Evolutionary conservation across 1,284 basidiomycete genomes (phyloP).

Genomic region (Boletus semigastroideus): DNA sequence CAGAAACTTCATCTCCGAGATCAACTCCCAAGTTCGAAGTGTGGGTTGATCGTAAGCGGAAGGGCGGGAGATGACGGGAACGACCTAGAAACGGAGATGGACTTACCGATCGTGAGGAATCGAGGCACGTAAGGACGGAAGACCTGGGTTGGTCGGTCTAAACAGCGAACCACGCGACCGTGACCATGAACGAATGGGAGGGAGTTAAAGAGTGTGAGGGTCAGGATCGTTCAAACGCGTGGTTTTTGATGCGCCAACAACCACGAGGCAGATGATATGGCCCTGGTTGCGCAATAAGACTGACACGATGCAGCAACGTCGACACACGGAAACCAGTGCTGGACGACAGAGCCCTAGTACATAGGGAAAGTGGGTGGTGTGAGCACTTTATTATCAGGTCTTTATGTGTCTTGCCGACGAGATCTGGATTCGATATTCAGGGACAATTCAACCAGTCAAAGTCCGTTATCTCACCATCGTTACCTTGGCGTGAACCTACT

Average conservation of each 20-base stretch:
- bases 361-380: not conserved
- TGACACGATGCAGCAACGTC: slow-evolving; percentile 8
- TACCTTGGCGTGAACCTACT: too few relatives aligned
- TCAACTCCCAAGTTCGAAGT: slow-evolving; percentile 4
- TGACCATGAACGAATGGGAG: slow-evolving; percentile 21
- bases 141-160: not conserved
- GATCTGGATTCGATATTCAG: slow-evolving; percentile 22
- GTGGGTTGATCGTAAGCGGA: slow-evolving; percentile 1
- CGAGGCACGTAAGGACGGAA: slow-evolving; percentile 8
- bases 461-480: too few relatives aligned
- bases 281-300: slow-evolving; percentile 7
- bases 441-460: slow-evolving; percentile 5
- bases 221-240: not conserved
- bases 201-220: slow-evolving; percentile 1
- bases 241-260: slow-evolving; percentile 14
- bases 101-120: slow-evolving; percentile 29
- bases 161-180: slow-evolving; percentile 3
- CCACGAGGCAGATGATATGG: slow-evolving; percentile 16
- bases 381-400: slow-evolving; percentile 6
- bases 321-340: not conserved
- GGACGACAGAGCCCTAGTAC: slow-evolving; percentile 3
- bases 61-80: slow-evolving; percentile 5
- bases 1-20: slow-evolving; percentile 19
- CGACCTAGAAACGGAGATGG: not conserved
- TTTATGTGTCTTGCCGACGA: not conserved